phyloP scores from a whole-genome alignment of 768 basidiomycete species.

The Royoungia palumana region DNA sequence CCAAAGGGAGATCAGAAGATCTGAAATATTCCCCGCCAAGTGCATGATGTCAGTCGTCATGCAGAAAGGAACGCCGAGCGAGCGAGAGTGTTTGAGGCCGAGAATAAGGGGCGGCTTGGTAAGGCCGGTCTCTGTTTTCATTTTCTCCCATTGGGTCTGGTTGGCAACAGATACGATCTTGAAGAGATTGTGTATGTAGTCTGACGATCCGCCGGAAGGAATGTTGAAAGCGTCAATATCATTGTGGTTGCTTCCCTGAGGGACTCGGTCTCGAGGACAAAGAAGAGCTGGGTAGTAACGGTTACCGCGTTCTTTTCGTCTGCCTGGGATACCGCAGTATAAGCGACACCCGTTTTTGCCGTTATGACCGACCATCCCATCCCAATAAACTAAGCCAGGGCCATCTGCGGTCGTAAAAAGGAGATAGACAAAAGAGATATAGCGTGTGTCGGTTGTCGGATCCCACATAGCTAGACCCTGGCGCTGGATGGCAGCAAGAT shows the following conservation, averaged over 20 bases:
- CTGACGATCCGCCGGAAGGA: slow-evolving; percentile 1
- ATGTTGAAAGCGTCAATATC: slow-evolving; percentile 27
- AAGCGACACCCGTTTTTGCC: slow-evolving; percentile 35
- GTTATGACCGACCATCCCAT: slow-evolving; percentile 35
- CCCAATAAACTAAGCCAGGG: slow-evolving; percentile 25
- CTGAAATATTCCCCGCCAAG: slow-evolving; percentile 25
- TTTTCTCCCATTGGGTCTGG: slow-evolving; percentile 23
- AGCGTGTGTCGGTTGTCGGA: neutral
- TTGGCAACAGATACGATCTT: no score
- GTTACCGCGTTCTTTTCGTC: slow-evolving; percentile 20
- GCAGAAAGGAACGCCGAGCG: slow-evolving; percentile 30
- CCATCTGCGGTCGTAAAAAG: slow-evolving; percentile 26
- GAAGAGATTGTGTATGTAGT: slow-evolving; percentile 4
- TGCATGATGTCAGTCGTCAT: slow-evolving; percentile 47
- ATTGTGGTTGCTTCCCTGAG: slow-evolving; percentile 27
- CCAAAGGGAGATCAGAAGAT: slow-evolving; percentile 26
- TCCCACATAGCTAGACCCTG: slow-evolving; percentile 5
- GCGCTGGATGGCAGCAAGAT: neutral
- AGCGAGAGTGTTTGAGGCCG: slow-evolving; percentile 22
- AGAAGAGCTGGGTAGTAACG: slow-evolving; percentile 36
- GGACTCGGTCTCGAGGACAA: slow-evolving; percentile 25
- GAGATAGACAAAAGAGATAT: neutral
- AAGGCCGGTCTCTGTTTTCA: slow-evolving; percentile 34
- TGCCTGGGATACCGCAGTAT: slow-evolving; percentile 30
- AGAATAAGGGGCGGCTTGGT: slow-evolving; percentile 35